phyloP scores from a whole-genome alignment of 257 asterid species.

The Solanum infundibuliforme region DNA sequence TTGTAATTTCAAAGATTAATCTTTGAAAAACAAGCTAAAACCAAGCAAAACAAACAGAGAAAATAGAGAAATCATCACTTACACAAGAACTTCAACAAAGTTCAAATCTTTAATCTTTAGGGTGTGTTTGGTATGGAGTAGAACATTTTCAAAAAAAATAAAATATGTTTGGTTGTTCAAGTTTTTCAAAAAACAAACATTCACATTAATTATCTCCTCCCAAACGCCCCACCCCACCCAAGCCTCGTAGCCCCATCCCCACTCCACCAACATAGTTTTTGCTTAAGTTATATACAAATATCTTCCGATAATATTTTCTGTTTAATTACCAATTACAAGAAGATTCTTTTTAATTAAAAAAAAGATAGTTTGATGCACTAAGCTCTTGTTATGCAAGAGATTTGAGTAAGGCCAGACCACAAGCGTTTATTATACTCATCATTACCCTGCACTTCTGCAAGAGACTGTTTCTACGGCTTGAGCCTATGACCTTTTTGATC shows the following conservation, averaged over 20 bases:
- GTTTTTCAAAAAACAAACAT: neutral
- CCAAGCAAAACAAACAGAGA: neutral
- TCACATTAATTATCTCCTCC: neutral
- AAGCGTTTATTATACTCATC: fast-evolving
- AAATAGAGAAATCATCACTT: slow-evolving; percentile 12
- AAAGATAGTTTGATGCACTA: neutral
- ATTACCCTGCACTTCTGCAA: too few relatives aligned
- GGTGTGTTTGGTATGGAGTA: neutral
- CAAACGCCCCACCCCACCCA: neutral
- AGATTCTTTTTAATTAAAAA: too few relatives aligned
- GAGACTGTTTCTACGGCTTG: neutral
- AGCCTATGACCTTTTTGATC: neutral
- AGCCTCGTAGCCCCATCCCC: neutral
- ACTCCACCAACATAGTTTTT: neutral
- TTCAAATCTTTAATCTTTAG: neutral
- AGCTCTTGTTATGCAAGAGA: neutral
- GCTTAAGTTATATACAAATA: neutral
- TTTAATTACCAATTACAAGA: neutral
- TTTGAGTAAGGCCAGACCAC: neutral
- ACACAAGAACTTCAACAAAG: slow-evolving; percentile 53
- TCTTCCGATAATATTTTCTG: neutral
- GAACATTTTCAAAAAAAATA: neutral
- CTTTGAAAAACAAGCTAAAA: neutral
- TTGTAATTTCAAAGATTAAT: neutral
- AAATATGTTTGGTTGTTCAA: neutral